These are phyloP conservation scores for Rhizopus sp. DNA, from an alignment of 371 early-diverging fungal genomes.

Conservation along the genomic window DNA sequence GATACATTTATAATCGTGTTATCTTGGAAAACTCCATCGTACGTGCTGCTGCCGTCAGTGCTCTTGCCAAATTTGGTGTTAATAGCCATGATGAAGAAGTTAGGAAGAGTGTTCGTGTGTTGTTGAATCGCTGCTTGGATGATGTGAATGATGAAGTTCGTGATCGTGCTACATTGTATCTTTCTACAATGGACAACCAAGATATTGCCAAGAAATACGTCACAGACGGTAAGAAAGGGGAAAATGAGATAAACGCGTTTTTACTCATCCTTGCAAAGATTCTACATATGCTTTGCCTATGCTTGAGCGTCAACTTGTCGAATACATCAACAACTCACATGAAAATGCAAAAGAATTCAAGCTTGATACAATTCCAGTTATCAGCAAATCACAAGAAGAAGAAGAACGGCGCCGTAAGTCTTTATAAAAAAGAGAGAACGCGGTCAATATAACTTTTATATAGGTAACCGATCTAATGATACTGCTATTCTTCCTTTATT, in stretches of 20 bases:
- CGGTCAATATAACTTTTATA: conserved; percentile 17
- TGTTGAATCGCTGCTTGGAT: conserved; percentile 93
- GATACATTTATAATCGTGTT: conserved; percentile 98
- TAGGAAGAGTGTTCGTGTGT: conserved; percentile 79
- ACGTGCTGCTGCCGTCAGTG: conserved; percentile 96
- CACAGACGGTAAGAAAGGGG: conserved; percentile 54
- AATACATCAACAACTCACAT: conserved; percentile 73
- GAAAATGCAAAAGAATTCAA: conserved; percentile 75
- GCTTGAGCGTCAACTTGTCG: conserved; percentile 84
- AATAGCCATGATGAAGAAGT: conserved; percentile 75
- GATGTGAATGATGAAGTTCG: conserved; percentile 98
- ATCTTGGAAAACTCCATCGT: conserved; percentile 97
- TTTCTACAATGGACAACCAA: conserved; percentile 76
- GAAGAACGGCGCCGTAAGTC: conserved; percentile 55
- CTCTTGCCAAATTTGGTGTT: conserved; percentile 93
- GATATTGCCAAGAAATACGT: conserved; percentile 60
- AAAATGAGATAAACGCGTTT: not conserved
- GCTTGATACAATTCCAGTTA: conserved; percentile 76
- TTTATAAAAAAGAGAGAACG: not conserved
- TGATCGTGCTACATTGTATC: conserved; percentile 92
- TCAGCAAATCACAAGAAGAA: conserved; percentile 82
- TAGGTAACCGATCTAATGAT: conserved; percentile 30
- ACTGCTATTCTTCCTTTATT: conserved; percentile 23
- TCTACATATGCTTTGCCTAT: conserved; percentile 85
- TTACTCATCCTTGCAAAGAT: conserved; percentile 40